Percentiles rank a stretch among this genome's conserved stretches.
Evolutionary conservation across 305 asterid species (phyloP).

Genomic region (Rubia balearica): DNA sequence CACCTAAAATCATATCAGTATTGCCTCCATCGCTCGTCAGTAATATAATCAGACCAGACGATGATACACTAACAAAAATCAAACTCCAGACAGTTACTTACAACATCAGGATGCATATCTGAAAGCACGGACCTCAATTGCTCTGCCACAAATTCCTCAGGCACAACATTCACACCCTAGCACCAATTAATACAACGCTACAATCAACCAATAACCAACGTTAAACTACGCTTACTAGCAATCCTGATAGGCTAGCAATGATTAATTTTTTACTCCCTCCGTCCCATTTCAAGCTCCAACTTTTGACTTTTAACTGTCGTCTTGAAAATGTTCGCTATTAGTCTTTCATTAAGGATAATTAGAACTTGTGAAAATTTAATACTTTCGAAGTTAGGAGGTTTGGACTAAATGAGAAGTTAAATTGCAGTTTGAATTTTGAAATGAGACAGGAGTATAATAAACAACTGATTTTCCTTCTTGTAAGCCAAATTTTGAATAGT

Average conservation of each 20-base stretch:
- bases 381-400: too few relatives aligned
- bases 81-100: conserved; percentile 29
- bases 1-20: conserved; percentile 54
- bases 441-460: too few relatives aligned
- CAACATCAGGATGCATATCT: conserved; percentile 88
- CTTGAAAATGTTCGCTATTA: too few relatives aligned
- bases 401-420: too few relatives aligned
- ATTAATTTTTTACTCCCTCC: neutral
- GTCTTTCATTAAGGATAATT: too few relatives aligned
- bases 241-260: neutral
- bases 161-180: conserved; percentile 61
- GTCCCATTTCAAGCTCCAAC: too few relatives aligned
- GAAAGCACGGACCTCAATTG: conserved; percentile 78
- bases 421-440: too few relatives aligned
- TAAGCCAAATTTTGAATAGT: neutral
- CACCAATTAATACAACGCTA: conserved; percentile 1
- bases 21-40: neutral
- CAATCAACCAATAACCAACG: neutral
- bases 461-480: neutral
- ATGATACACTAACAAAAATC: neutral
- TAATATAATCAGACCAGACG: neutral
- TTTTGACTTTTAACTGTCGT: too few relatives aligned
- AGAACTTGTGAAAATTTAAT: too few relatives aligned
- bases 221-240: neutral
- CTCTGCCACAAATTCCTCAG: conserved; percentile 58